Percentiles rank a stretch among this genome's conserved stretches.
Conservation (phyloP, 306 rosid genomes). For the Macrotyloma uniflorum region DNA sequence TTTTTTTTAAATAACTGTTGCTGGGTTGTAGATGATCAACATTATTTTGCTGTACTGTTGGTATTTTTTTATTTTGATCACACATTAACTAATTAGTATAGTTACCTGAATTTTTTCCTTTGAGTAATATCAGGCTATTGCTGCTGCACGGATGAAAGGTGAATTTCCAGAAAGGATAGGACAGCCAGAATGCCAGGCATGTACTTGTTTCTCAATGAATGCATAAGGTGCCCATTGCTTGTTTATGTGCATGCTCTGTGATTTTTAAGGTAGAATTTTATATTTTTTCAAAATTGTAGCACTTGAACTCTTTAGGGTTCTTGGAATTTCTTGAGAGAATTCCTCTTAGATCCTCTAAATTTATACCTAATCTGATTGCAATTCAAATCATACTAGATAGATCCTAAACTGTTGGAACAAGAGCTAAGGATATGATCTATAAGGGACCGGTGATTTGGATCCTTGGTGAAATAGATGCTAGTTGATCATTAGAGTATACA, state of each 20-base stretch:
- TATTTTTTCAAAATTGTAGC: conserved; percentile 19
- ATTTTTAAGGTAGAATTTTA: conserved; percentile 19
- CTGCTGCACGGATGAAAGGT: conserved; percentile 97
- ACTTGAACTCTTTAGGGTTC: not conserved
- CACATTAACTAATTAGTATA: conserved; percentile 2
- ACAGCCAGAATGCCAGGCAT: conserved; percentile 98
- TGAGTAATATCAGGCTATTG: conserved; percentile 77
- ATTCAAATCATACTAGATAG: not conserved
- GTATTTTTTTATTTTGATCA: conserved; percentile 10
- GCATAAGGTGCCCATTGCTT: conserved; percentile 46
- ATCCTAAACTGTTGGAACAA: conserved; percentile 6
- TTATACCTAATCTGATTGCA: conserved; percentile 13
- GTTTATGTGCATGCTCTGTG: conserved; percentile 38
- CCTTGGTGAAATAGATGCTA: conserved; percentile 7
- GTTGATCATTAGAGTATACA: conserved; percentile 15
- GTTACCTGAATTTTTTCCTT: conserved; percentile 33
- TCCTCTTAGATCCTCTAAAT: not conserved
- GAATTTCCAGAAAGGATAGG: conserved; percentile 96
- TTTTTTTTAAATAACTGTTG: not conserved
- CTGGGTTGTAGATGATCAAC: conserved; percentile 23
- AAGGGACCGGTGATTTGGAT: not conserved
- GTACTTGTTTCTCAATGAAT: conserved; percentile 54
- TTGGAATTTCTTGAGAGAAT: conserved; percentile 19
- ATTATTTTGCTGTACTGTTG: not conserved
- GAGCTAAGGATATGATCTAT: not conserved